Evolutionary conservation across 2,329 filamentous ascomycete genomes (phyloP).

Genomic region (Neospermospora avenae): DNA sequence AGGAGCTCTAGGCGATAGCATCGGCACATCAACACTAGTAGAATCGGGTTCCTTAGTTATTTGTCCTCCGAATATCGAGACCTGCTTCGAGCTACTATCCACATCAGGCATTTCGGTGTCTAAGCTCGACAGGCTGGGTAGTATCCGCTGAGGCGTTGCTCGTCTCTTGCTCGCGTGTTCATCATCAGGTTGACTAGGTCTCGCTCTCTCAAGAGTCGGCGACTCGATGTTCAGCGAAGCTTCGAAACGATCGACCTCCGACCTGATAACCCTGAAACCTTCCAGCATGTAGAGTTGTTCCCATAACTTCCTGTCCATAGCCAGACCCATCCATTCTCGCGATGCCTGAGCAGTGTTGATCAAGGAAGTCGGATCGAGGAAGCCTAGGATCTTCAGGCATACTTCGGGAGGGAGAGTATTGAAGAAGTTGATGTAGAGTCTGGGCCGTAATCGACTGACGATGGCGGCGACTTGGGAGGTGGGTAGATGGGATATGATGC

Average conservation of each 20-base stretch:
- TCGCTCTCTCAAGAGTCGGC: conserved; percentile 33
- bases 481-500: conserved; percentile 72
- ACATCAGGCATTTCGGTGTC: conserved; percentile 48
- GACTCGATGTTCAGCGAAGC: conserved; percentile 55
- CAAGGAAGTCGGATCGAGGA: conserved; percentile 77
- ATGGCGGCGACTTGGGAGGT: conserved; percentile 78
- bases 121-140: conserved; percentile 38
- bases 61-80: conserved; percentile 29
- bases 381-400: conserved; percentile 83
- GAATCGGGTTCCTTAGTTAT: conserved; percentile 19
- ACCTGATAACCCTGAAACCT: conserved; percentile 73
- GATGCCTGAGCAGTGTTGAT: conserved; percentile 77
- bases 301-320: conserved; percentile 84
- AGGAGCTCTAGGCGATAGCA: conserved; percentile 14
- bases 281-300: conserved; percentile 76
- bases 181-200: conserved; percentile 36
- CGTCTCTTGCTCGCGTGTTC: conserved; percentile 54
- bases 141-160: conserved; percentile 42
- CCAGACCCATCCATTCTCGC: conserved; percentile 74
- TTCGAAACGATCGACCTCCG: conserved; percentile 67
- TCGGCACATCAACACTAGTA: conserved; percentile 20
- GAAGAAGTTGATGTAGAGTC: conserved; percentile 91
- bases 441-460: conserved; percentile 73
- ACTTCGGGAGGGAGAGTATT: conserved; percentile 84
- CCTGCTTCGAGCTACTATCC: conserved; percentile 23